phyloP scores from a whole-genome alignment of 2,329 filamentous ascomycete species.

The Pseudogymnoascus sp. region DNA sequence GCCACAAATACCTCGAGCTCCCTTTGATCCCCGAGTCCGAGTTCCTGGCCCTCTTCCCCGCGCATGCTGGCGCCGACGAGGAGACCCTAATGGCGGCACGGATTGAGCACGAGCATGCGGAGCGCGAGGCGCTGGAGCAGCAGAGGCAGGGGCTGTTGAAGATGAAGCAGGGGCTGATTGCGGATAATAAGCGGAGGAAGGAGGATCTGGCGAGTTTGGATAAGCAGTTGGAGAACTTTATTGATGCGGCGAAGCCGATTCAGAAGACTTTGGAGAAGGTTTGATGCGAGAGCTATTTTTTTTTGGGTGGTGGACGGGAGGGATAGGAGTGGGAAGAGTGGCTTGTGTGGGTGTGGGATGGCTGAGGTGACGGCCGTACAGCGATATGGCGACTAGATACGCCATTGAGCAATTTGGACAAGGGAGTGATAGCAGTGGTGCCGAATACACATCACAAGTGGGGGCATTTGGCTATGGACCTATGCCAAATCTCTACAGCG shows the following conservation, averaged over 20 bases:
- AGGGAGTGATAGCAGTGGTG: background rate
- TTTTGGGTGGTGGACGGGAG: background rate
- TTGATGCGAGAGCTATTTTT: background rate
- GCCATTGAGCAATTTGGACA: background rate
- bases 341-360: background rate
- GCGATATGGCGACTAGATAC: background rate
- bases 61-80: constrained; percentile 63
- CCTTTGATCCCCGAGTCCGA: constrained; percentile 78
- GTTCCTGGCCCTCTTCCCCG: constrained; percentile 68
- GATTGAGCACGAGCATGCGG: constrained; percentile 81
- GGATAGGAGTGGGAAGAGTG: background rate
- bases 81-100: constrained; percentile 80
- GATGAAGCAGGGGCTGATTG: constrained; percentile 60
- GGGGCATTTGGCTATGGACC: too few species aligned
- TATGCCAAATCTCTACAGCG: background rate
- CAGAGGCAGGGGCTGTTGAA: constrained; percentile 70
- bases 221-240: constrained; percentile 86
- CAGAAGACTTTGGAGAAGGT: constrained; percentile 78
- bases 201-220: constrained; percentile 88
- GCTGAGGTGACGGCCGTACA: background rate
- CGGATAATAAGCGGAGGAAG: constrained; percentile 84
- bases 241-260: constrained; percentile 84
- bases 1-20: constrained; percentile 79
- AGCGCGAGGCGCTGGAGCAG: constrained; percentile 78
- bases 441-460: background rate